Conservation (phyloP, 768 basidiomycete genomes). For the Lentinula raphanica region DNA sequence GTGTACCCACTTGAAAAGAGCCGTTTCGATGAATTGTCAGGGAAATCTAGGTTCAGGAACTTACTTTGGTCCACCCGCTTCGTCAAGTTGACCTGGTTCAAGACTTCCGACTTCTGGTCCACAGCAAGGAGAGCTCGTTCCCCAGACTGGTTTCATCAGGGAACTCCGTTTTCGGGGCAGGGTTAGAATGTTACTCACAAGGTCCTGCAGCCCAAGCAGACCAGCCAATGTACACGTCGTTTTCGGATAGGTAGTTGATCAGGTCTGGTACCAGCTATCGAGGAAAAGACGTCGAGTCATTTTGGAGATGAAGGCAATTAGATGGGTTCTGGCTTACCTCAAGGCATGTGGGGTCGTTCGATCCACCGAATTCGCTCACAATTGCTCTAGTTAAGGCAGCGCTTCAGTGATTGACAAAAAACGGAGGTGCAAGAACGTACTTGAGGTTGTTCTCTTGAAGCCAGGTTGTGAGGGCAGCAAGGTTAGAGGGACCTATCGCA, state of each 20-base stretch:
- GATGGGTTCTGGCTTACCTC: slow-evolving; percentile 17
- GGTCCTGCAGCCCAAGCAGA: slow-evolving; percentile 45
- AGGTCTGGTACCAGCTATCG: slow-evolving; percentile 32
- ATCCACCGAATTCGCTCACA: slow-evolving; percentile 41
- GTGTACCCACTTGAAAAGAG: not conserved
- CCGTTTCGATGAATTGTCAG: not conserved
- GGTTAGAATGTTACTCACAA: slow-evolving; percentile 23
- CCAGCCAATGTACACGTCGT: slow-evolving; percentile 45
- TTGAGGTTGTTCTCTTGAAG: slow-evolving; percentile 37
- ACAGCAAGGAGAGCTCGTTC: slow-evolving; percentile 36
- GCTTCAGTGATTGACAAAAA: not conserved
- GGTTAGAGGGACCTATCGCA: slow-evolving; percentile 30
- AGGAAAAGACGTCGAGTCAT: not conserved
- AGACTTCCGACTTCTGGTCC: slow-evolving; percentile 38
- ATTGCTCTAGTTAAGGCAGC: slow-evolving; percentile 28
- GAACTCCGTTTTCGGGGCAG: no score
- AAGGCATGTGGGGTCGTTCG: slow-evolving; percentile 38
- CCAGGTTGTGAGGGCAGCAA: slow-evolving; percentile 37
- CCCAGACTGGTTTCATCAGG: slow-evolving; percentile 37
- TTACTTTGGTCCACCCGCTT: slow-evolving; percentile 33
- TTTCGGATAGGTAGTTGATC: slow-evolving; percentile 33
- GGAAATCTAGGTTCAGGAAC: slow-evolving; percentile 3
- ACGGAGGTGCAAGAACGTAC: slow-evolving; percentile 15
- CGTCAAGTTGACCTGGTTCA: slow-evolving; percentile 35
- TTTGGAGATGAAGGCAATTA: not conserved